phyloP scores from a whole-genome alignment of 768 basidiomycete species.

The Mycena leptocephala region DNA sequence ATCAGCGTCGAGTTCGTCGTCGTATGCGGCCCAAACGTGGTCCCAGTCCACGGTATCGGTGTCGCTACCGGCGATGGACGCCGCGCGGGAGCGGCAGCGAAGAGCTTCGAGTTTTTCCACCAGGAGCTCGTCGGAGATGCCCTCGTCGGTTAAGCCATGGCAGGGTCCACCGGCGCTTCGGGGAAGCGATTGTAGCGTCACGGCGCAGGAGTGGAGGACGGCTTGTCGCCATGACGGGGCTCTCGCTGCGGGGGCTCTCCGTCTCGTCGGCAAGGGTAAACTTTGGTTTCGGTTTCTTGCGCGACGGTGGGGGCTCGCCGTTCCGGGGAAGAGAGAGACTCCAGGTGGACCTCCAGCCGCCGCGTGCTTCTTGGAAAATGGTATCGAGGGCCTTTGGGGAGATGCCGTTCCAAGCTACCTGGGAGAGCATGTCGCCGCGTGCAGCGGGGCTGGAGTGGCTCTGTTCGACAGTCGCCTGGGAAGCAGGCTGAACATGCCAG shows the following conservation, averaged over 20 bases:
- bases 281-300: neutral
- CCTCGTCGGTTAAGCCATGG: conserved; percentile 59
- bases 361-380: neutral
- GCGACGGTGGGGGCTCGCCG: neutral
- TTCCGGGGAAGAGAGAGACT: conserved; percentile 12
- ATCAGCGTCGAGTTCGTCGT: conserved; percentile 29
- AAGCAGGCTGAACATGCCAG: conserved; percentile 21
- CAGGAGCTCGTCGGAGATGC: conserved; percentile 54
- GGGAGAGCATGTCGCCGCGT: conserved; percentile 6
- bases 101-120: conserved; percentile 52
- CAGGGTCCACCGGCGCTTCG: conserved; percentile 45
- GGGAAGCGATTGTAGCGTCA: conserved; percentile 11
- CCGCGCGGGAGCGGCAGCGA: conserved; percentile 30
- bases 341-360: conserved; percentile 33
- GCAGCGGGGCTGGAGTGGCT: conserved; percentile 13
- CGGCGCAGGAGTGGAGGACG: conserved; percentile 25
- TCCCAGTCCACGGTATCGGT: conserved; percentile 28
- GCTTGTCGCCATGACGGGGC: neutral
- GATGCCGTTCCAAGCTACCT: conserved; percentile 27
- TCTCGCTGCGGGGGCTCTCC: conserved; percentile 22
- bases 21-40: conserved; percentile 30
- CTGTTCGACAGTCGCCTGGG: neutral
- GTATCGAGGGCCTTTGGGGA: neutral
- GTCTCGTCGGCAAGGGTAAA: conserved; percentile 17
- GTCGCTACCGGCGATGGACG: neutral